Percentiles rank a stretch among this genome's conserved stretches.
Conservation (phyloP, 805 yeast species). For the Candida ortonii region DNA sequence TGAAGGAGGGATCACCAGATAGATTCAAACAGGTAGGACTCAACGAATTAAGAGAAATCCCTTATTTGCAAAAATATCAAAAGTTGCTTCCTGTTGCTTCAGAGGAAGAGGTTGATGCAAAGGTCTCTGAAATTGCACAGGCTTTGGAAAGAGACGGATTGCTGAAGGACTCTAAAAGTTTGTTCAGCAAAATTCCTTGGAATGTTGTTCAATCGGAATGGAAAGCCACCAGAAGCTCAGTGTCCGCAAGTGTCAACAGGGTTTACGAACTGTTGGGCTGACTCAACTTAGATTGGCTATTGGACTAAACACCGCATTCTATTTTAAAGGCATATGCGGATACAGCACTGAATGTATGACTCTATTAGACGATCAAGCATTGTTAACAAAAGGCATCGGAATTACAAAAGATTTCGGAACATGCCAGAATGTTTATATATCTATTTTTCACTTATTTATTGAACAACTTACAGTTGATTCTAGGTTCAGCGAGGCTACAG, state of each 20-base stretch:
- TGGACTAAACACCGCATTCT: no score
- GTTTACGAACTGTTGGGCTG: constrained; percentile 21
- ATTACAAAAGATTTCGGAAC: no score
- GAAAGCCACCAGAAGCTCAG: constrained; percentile 35
- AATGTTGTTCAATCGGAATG: constrained; percentile 32
- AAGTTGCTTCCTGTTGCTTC: constrained; percentile 37
- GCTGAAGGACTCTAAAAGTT: constrained; percentile 23
- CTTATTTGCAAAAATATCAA: constrained; percentile 35
- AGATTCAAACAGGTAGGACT: constrained; percentile 37
- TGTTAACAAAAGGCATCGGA: no score
- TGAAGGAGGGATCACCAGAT: constrained; percentile 39
- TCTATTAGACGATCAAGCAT: no score
- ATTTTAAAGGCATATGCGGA: no score
- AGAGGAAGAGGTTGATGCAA: constrained; percentile 32
- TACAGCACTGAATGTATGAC: no score
- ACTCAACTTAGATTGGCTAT: no score
- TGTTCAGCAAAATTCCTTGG: constrained; percentile 37
- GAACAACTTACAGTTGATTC: no score
- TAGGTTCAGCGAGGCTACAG: no score
- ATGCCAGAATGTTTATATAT: constrained; percentile 2
- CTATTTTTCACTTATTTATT: constrained; percentile 2
- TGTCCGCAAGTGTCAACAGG: constrained; percentile 29
- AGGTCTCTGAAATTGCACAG: constrained; percentile 30
- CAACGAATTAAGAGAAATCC: constrained; percentile 39
- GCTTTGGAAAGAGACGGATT: constrained; percentile 26